A percentile compares a stretch with the other conserved stretches of the same genome.
These are phyloP conservation scores for Trametes cinnabarina DNA, from an alignment of 768 basidiomycete species.

Conservation along the genomic window DNA sequence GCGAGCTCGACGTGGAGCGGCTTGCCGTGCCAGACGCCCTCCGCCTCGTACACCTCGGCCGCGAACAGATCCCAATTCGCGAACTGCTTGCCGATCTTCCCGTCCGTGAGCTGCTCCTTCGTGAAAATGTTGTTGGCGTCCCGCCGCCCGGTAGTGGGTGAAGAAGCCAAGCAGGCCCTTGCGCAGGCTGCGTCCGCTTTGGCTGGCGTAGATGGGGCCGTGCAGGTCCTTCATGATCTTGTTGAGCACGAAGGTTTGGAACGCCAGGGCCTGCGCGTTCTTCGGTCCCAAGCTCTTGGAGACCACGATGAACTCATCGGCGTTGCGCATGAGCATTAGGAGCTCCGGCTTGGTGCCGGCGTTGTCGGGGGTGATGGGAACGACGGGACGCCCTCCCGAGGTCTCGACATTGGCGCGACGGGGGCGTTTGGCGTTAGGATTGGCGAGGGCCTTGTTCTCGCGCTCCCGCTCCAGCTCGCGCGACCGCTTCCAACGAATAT, in stretches of 20 bases:
- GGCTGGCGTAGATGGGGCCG: neutral
- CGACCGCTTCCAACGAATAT: no score
- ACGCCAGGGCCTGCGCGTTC: neutral
- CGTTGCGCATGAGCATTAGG: neutral
- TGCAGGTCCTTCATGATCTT: neutral
- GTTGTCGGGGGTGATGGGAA: neutral
- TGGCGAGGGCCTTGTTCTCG: no score
- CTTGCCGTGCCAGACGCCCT: neutral
- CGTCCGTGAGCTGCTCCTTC: neutral
- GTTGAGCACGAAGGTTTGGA: neutral
- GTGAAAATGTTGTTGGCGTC: neutral
- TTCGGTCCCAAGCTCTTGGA: neutral
- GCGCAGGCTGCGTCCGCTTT: neutral
- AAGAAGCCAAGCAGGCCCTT: neutral
- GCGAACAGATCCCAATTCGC: neutral
- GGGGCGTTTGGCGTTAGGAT: no score
- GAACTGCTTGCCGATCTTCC: neutral
- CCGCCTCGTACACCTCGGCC: neutral
- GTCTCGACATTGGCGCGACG: neutral
- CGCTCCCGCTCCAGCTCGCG: no score
- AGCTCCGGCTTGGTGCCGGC: neutral
- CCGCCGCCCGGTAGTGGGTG: neutral
- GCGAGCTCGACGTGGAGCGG: neutral
- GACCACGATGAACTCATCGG: neutral
- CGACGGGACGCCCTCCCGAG: neutral